Percentiles rank a stretch among this genome's conserved stretches.
These are phyloP conservation scores for Oidiodendron maius DNA, from an alignment of 495 filamentous ascomycete genomes.

Conservation along the genomic window DNA sequence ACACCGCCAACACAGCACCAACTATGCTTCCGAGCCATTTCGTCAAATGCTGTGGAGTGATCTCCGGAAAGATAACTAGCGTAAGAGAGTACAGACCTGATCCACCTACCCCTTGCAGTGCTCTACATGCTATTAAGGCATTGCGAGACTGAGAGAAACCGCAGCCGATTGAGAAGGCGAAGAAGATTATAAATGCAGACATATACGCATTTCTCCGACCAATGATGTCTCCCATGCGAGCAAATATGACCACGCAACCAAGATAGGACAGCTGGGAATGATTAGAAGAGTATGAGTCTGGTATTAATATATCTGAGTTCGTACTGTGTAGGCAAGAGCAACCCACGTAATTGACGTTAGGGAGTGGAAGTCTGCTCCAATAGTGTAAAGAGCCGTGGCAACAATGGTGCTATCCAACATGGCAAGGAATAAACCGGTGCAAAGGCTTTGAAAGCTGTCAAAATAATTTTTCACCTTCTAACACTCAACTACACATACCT, in stretches of 20 bases:
- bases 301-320: no score
- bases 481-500: conserved; percentile 4
- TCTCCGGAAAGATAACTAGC: conserved; percentile 45
- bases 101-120: conserved; percentile 38
- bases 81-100: conserved; percentile 42
- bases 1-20: conserved; percentile 28
- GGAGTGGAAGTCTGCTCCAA: conserved; percentile 20
- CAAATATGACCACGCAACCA: conserved; percentile 36
- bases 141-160: conserved; percentile 37
- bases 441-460: conserved; percentile 9
- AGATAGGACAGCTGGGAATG: conserved; percentile 53
- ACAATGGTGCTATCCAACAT: conserved; percentile 25
- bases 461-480: not conserved
- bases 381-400: conserved; percentile 23
- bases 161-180: conserved; percentile 49
- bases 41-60: conserved; percentile 33
- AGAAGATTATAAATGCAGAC: conserved; percentile 42
- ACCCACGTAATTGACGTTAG: conserved; percentile 36
- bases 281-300: no score
- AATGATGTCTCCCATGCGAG: conserved; percentile 46
- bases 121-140: conserved; percentile 38
- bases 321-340: conserved; percentile 49
- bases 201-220: conserved; percentile 43
- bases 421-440: conserved; percentile 22
- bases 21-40: conserved; percentile 31